Evolutionary conservation across 768 basidiomycete species (phyloP), one percentile per base, ranked within the genome.

Genomic region (Amanita thiersii): DNA sequence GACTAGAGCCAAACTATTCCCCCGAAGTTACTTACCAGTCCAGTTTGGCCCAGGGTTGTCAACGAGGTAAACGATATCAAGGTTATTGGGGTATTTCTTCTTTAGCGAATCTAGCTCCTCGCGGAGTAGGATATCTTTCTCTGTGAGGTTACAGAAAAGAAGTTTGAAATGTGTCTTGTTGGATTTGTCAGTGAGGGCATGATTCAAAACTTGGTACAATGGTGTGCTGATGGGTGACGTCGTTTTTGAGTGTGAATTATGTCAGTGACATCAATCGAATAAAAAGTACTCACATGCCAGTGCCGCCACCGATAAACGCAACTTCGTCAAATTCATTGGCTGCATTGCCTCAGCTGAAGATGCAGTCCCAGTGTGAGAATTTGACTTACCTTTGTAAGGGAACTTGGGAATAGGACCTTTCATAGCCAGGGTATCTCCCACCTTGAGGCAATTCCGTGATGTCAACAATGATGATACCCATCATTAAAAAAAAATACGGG

Each of bases 91-190:
- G 61, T 81, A 66, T 49, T 79, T 74, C 53, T 74, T 74, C 64
- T 79, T 74, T 53, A 87, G 66, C 5, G 60, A 62, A 46, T 90
- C 86, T 48, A 90, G 70, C 51, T 84, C 79, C 55, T 85, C 74
- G 39, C 81, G 79, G 47, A 94, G 75, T 40, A 93, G 79, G 48
- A 99, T 96, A 57, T 99, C 96, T 40, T 75, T 69, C 57, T 91
- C 88, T 10, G 89, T 77, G 28, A 91, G 73, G 60, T 98, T 98
- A 28, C 87, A 81, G 63, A 86, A 98, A 52, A 99, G 65, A 42
- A 98, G 70, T 35, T 82, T 94, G 70, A 89, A 96, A 53, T 91
- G 91, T 47, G 96, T 97, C 68, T 81, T 89, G 77, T 98, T 96
- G 30, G 62, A 51, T 23, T 75, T 70, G 54, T 88, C 81, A 1